A percentile compares a stretch with the other conserved stretches of the same genome.
Conservation (phyloP, 768 basidiomycete species). For the Hemileccinum rubropunctum region DNA sequence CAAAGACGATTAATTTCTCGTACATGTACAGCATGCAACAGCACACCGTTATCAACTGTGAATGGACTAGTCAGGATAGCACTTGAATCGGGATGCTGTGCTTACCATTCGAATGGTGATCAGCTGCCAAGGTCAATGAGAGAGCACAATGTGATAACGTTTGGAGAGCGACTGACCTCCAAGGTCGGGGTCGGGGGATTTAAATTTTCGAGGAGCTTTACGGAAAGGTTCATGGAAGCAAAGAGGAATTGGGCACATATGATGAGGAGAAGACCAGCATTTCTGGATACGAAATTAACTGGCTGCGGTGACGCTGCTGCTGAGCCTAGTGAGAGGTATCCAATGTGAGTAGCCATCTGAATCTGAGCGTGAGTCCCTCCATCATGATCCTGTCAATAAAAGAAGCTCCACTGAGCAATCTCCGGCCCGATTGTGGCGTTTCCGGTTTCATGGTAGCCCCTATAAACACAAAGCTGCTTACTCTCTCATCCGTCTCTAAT, state of each 20-base stretch:
- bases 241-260: conserved; percentile 57
- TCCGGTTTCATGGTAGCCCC: no score
- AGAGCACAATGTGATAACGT: not conserved
- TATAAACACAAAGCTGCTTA: no score
- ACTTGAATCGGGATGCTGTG: not conserved
- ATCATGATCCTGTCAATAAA: no score
- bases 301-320: not conserved
- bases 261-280: conserved; percentile 61
- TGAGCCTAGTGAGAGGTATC: not conserved
- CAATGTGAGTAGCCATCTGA: not conserved
- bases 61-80: not conserved
- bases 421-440: no score
- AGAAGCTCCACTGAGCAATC: no score
- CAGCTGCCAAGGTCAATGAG: conserved; percentile 34
- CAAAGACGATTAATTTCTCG: not conserved
- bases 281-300: conserved; percentile 27
- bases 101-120: conserved; percentile 60
- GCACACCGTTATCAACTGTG: conserved; percentile 49
- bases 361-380: no score
- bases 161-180: conserved; percentile 39
- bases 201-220: conserved; percentile 58
- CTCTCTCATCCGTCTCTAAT: no score
- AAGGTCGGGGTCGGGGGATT: conserved; percentile 57
- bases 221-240: conserved; percentile 57
- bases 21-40: conserved; percentile 54